Percentiles rank a stretch among this genome's conserved stretches.
Conservation (phyloP, 1,139 yeast species). For the Pichia norvegensis region DNA sequence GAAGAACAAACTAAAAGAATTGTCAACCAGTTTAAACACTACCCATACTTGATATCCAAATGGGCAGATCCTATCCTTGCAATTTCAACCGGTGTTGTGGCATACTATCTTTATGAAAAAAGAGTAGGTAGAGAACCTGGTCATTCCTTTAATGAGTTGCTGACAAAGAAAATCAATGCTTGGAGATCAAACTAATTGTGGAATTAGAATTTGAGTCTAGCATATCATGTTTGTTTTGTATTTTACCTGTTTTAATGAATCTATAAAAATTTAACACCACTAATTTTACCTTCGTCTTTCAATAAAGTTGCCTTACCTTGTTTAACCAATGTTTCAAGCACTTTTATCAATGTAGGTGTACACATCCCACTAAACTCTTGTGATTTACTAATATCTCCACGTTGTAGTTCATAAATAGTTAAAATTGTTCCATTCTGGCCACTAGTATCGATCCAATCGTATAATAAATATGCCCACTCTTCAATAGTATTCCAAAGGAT, state of each 20-base stretch:
- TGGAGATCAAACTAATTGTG: conserved; percentile 5
- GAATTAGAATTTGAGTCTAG: conserved; percentile 1
- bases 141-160: conserved; percentile 43
- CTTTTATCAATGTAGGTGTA: conserved; percentile 40
- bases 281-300: conserved; percentile 46
- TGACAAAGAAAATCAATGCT: conserved; percentile 4
- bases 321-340: conserved; percentile 52
- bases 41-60: conserved; percentile 27
- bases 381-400: conserved; percentile 53
- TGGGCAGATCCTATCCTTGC: conserved; percentile 53
- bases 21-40: conserved; percentile 21
- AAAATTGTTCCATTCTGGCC: conserved; percentile 76
- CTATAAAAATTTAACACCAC: conserved; percentile 49
- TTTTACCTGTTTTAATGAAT: background rate
- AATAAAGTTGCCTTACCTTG: conserved; percentile 62
- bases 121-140: conserved; percentile 50
- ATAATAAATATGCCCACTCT: conserved; percentile 66
- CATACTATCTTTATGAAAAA: conserved; percentile 54
- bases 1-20: conserved; percentile 11
- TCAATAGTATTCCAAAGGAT: conserved; percentile 65
- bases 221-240: background rate
- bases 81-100: conserved; percentile 46
- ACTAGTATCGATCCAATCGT: conserved; percentile 58
- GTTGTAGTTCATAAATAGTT: conserved; percentile 72
- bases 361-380: conserved; percentile 62